Evolutionary conservation across 257 asterid genomes (phyloP).

Genomic region (Nicotiana otophora): DNA sequence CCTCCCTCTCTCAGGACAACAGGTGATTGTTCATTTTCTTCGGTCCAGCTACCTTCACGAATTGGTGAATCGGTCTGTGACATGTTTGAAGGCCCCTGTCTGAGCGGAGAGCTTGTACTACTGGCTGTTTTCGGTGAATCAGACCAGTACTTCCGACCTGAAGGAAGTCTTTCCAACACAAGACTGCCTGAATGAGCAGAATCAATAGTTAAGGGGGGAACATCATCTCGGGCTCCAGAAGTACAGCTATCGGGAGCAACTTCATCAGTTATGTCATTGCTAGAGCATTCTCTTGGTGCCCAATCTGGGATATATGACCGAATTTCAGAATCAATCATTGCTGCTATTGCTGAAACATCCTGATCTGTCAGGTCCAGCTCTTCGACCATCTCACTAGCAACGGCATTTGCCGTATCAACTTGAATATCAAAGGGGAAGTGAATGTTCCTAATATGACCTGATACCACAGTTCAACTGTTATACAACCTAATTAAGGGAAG

Average conservation of each 20-base stretch:
- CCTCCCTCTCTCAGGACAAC: slow-evolving; percentile 25
- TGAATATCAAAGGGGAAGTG: slow-evolving; percentile 92
- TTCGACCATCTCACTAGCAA: slow-evolving; percentile 98
- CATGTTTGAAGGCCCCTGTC: slow-evolving; percentile 39
- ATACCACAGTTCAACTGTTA: slow-evolving; percentile 7
- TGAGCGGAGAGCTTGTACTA: slow-evolving; percentile 56
- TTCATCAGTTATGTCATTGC: slow-evolving; percentile 20
- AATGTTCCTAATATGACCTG: slow-evolving; percentile 78
- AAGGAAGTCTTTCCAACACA: slow-evolving; percentile 72
- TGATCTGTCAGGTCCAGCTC: slow-evolving; percentile 90
- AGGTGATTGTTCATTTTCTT: slow-evolving; percentile 52
- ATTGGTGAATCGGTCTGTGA: slow-evolving; percentile 37
- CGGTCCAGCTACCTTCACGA: slow-evolving; percentile 54
- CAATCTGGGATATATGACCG: slow-evolving; percentile 69
- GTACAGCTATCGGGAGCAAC: slow-evolving; percentile 34
- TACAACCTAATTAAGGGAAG: not conserved
- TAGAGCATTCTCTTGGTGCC: slow-evolving; percentile 46
- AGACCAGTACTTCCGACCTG: slow-evolving; percentile 80
- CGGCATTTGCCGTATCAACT: slow-evolving; percentile 87
- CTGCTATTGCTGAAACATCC: slow-evolving; percentile 82
- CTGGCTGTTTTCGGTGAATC: slow-evolving; percentile 61
- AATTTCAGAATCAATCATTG: slow-evolving; percentile 83
- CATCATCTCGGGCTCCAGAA: slow-evolving; percentile 28
- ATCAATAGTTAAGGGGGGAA: slow-evolving; percentile 43
- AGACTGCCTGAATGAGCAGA: slow-evolving; percentile 32